These are phyloP conservation scores for Xylaria flabelliformis DNA, from an alignment of 495 filamentous ascomycete genomes.

Conservation along the genomic window DNA sequence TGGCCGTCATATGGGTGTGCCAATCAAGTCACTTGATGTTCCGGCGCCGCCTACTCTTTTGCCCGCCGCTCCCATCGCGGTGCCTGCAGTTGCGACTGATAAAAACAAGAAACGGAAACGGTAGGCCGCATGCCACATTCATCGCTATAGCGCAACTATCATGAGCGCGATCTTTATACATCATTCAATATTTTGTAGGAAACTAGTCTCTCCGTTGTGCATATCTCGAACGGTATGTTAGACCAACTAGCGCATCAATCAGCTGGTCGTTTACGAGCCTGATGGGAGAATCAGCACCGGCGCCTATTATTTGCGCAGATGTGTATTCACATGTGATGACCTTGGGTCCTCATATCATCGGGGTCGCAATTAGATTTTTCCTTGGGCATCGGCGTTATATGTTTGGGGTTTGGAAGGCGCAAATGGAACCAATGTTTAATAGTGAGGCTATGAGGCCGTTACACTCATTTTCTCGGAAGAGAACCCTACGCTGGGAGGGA, in stretches of 20 bases:
- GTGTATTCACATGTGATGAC: constrained; percentile 3
- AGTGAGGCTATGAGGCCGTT: constrained; percentile 34
- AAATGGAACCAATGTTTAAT: constrained; percentile 40
- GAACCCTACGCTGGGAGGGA: constrained; percentile 31
- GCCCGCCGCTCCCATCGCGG: constrained; percentile 48
- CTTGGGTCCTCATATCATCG: constrained; percentile 17
- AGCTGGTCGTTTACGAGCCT: not conserved
- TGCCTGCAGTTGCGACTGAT: constrained; percentile 39
- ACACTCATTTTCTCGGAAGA: constrained; percentile 37
- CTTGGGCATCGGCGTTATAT: constrained; percentile 35
- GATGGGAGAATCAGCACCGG: not conserved
- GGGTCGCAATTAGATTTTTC: constrained; percentile 24
- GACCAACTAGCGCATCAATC: not conserved
- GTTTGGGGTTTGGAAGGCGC: constrained; percentile 36
- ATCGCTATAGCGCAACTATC: constrained; percentile 12
- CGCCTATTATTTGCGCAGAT: constrained; percentile 4
- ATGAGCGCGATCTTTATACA: not conserved
- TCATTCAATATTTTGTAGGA: not conserved
- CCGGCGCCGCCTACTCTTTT: constrained; percentile 41
- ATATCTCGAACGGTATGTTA: not conserved
- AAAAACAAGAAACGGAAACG: constrained; percentile 60
- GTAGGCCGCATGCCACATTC: constrained; percentile 36
- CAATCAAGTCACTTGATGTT: constrained; percentile 70
- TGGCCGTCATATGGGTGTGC: constrained; percentile 95
- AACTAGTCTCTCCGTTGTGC: not conserved